Percentiles rank a stretch among this genome's conserved stretches.
These are phyloP conservation scores for Nannochloropsis gaditana DNA, from an alignment of 108 stramenopile genomes.

Conservation along the genomic window DNA sequence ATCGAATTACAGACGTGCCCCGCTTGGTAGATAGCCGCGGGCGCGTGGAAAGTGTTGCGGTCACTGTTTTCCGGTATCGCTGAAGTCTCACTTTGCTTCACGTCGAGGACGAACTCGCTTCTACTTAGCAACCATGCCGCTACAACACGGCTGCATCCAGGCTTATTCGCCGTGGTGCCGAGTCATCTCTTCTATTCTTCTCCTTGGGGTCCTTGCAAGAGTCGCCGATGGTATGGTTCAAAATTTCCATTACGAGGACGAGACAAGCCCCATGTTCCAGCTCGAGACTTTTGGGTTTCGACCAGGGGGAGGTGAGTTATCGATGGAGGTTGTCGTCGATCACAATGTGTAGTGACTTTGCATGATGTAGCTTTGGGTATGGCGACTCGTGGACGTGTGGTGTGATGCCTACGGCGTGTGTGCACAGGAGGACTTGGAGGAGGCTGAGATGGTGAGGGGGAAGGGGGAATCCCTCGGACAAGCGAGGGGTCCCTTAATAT, in stretches of 20 bases:
- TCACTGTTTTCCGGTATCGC: neutral
- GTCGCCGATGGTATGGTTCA: constrained; percentile 43
- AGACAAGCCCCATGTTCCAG: constrained; percentile 47
- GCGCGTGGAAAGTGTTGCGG: neutral
- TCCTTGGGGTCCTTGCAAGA: neutral
- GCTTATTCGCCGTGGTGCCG: neutral
- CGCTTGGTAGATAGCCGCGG: neutral
- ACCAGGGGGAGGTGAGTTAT: constrained; percentile 63
- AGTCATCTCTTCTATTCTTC: neutral
- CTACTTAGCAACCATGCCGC: neutral
- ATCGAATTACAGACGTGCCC: neutral
- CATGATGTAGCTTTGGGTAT: neutral
- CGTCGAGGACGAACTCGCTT: too few species aligned
- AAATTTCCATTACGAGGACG: constrained; percentile 35
- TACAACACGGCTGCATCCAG: neutral
- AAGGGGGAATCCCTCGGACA: neutral
- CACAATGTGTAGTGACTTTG: neutral
- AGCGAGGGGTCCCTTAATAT: neutral
- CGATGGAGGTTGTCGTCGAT: constrained; percentile 55
- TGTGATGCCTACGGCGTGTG: constrained; percentile 2
- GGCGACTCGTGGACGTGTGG: constrained; percentile 21
- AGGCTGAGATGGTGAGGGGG: constrained; percentile 49
- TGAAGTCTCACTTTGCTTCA: neutral
- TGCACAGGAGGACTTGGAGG: constrained; percentile 32
- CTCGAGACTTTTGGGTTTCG: constrained; percentile 78